Evolutionary conservation across 2,329 filamentous ascomycete genomes (phyloP).

Genomic region (Clonostachys solani): DNA sequence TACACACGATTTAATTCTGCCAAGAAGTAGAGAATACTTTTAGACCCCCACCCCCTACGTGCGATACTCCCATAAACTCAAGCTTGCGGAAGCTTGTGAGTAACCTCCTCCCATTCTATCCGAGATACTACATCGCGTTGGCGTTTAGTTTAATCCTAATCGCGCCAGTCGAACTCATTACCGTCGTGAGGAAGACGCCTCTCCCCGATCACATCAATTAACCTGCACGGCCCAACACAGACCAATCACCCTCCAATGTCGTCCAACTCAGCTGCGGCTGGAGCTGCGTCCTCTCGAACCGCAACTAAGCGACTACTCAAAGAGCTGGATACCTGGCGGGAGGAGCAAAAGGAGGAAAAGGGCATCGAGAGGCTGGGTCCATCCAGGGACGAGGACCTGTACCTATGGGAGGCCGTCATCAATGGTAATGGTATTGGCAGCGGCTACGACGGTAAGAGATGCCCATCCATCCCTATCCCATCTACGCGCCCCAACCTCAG

Average conservation of each 20-base stretch:
- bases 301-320: constrained; percentile 54
- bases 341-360: constrained; percentile 40
- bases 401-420: constrained; percentile 56
- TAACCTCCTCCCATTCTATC: no score
- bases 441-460: constrained; percentile 49
- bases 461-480: no score
- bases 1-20: no score
- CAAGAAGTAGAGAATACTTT: no score
- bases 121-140: no score
- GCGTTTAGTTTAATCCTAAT: no score
- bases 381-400: constrained; percentile 45
- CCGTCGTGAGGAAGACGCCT: neutral
- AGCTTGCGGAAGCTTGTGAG: no score
- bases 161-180: no score
- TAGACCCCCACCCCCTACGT: no score
- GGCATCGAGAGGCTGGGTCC: constrained; percentile 58
- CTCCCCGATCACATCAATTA: neutral
- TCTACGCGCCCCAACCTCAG: no score
- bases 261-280: neutral
- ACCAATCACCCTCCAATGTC: neutral
- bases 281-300: constrained; percentile 30
- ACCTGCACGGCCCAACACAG: neutral
- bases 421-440: constrained; percentile 50
- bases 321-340: constrained; percentile 50
- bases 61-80: no score